A percentile compares a stretch with the other conserved stretches of the same genome.
Evolutionary conservation across 176 grass and related monocot genomes (phyloP).

Genomic region (Miscanthus lutarioriparius): DNA sequence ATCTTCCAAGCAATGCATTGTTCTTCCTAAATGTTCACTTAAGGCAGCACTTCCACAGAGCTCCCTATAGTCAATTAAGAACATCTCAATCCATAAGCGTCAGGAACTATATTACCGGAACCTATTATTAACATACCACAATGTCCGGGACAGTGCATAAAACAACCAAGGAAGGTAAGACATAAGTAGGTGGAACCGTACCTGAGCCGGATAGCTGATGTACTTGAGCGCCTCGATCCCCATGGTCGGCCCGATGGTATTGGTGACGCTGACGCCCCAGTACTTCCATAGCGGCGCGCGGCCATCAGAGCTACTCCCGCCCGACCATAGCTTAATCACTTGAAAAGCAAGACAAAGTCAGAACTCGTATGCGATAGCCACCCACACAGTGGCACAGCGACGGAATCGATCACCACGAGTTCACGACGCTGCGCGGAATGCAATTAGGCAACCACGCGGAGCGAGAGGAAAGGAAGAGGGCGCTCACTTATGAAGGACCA

Average conservation of each 20-base stretch:
- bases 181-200: slow-evolving; percentile 4
- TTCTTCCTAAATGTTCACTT: neutral
- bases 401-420: neutral
- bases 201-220: slow-evolving; percentile 99
- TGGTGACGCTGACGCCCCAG: slow-evolving; percentile 83
- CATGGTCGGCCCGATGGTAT: slow-evolving; percentile 93
- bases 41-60: neutral
- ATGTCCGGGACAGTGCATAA: neutral
- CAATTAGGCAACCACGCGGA: neutral
- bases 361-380: neutral
- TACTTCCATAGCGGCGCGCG: slow-evolving; percentile 67
- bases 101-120: neutral
- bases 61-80: neutral
- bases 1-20: neutral
- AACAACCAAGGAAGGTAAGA: neutral
- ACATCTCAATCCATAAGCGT: neutral
- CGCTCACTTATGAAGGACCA: slow-evolving; percentile 95
- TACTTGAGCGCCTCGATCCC: slow-evolving; percentile 96
- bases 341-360: slow-evolving; percentile 27
- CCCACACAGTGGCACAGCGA: neutral
- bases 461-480: neutral
- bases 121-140: neutral
- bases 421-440: neutral
- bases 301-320: slow-evolving; percentile 47
- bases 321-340: slow-evolving; percentile 96